Conservation (phyloP, 805 yeast genomes). For the Wickerhamiella parazyma region DNA sequence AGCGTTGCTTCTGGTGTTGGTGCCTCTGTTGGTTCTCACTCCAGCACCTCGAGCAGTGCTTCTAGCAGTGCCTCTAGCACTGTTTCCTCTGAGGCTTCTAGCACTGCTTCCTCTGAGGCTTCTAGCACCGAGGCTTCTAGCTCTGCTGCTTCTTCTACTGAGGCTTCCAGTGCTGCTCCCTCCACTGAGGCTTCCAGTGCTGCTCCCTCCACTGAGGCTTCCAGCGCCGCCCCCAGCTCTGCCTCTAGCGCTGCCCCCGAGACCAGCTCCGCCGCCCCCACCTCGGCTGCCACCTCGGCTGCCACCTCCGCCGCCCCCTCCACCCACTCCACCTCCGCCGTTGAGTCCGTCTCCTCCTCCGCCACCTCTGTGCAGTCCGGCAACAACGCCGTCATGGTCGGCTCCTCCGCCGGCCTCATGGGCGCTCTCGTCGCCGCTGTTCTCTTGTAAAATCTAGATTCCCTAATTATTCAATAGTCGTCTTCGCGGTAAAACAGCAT, state of each 20-base stretch:
- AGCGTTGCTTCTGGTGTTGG: slow-evolving; percentile 15
- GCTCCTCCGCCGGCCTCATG: slow-evolving; percentile 4
- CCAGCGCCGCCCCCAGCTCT: too few species aligned
- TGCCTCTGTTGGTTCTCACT: slow-evolving; percentile 10
- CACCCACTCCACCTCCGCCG: slow-evolving; percentile 9
- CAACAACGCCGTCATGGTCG: slow-evolving; percentile 6
- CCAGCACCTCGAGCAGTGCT: slow-evolving; percentile 5
- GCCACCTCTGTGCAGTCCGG: slow-evolving; percentile 4
- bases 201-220: too few species aligned
- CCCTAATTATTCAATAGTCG: slow-evolving; percentile 24
- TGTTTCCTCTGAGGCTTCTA: slow-evolving; percentile 8
- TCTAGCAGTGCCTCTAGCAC: slow-evolving; percentile 9
- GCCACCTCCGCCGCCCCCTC: slow-evolving; percentile 5
- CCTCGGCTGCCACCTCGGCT: slow-evolving; percentile 6
- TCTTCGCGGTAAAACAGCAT: slow-evolving; percentile 54
- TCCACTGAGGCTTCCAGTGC: too few species aligned
- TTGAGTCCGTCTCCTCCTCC: not conserved
- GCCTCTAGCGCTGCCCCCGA: slow-evolving; percentile 1
- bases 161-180: too few species aligned
- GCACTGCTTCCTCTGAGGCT: slow-evolving; percentile 1
- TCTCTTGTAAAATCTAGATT: not conserved
- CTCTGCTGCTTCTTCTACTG: too few species aligned
- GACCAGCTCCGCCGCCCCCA: not conserved
- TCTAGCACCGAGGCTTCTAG: too few species aligned
- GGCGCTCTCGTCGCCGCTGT: slow-evolving; percentile 7